phyloP scores from a whole-genome alignment of 208 protist species.

The Acanthamoeba comandoni region DNA sequence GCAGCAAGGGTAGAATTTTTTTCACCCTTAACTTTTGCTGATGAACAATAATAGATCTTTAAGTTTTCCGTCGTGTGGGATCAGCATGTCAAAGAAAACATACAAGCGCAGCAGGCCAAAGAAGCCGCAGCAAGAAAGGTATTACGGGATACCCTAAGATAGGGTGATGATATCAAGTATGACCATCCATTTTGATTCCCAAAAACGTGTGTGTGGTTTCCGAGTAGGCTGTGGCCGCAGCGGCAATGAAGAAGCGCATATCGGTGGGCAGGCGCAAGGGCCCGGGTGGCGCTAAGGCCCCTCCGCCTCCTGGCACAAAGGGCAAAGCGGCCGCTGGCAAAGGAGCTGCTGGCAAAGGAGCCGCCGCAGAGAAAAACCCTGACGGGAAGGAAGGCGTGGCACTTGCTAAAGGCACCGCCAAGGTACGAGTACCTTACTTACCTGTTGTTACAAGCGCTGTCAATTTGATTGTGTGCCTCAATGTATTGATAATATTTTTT shows the following conservation, averaged over 20 bases:
- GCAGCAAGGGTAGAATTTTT: too few relatives aligned
- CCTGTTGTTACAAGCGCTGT: too few relatives aligned
- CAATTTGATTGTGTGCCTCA: too few relatives aligned
- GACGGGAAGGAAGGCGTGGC: slow-evolving; percentile 3
- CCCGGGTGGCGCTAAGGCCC: neutral
- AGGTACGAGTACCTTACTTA: too few relatives aligned
- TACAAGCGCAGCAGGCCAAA: neutral
- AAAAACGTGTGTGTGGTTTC: too few relatives aligned
- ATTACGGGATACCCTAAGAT: too few relatives aligned
- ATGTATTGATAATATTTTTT: too few relatives aligned
- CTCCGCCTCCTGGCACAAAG: neutral
- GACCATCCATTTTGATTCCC: too few relatives aligned
- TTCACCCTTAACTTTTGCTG: too few relatives aligned
- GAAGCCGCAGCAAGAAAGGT: slow-evolving; percentile 21
- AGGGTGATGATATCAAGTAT: too few relatives aligned
- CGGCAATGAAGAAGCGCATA: slow-evolving; percentile 59
- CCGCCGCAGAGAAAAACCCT: neutral
- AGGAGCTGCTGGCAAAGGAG: slow-evolving; percentile 1
- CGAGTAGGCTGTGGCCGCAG: slow-evolving; percentile 40
- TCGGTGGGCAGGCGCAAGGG: slow-evolving; percentile 11
- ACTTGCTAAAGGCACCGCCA: neutral
- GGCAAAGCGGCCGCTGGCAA: neutral
- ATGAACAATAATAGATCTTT: too few relatives aligned
- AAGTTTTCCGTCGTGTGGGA: neutral
- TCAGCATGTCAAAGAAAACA: slow-evolving; percentile 14